phyloP scores from a whole-genome alignment of 805 yeast species.

The Wickerhamiella musiphila region DNA sequence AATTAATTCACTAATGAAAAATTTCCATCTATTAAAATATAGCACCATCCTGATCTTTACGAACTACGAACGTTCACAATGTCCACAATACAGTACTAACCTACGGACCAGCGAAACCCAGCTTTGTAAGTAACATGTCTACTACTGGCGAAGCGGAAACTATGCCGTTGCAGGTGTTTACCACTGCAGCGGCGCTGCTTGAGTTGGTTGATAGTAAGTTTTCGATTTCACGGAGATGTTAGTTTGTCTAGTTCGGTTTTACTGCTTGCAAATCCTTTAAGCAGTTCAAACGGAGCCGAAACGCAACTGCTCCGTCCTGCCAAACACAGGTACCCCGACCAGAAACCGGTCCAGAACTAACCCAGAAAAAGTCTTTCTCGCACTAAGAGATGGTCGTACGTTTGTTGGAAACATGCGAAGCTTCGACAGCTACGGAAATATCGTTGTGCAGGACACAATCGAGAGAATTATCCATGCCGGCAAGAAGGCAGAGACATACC shows the following conservation, averaged over 20 bases:
- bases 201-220: slow-evolving; percentile 25
- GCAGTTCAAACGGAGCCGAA: too few species aligned
- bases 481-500: slow-evolving; percentile 53
- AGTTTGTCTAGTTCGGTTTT: background rate
- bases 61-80: too few species aligned
- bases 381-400: slow-evolving; percentile 77
- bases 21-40: too few species aligned
- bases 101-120: too few species aligned
- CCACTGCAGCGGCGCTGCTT: slow-evolving; percentile 28
- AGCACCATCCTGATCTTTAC: too few species aligned
- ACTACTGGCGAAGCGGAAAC: too few species aligned
- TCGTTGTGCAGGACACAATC: slow-evolving; percentile 77
- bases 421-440: slow-evolving; percentile 82
- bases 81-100: too few species aligned
- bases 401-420: slow-evolving; percentile 82
- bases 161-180: slow-evolving; percentile 26
- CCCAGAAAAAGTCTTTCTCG: slow-evolving; percentile 48
- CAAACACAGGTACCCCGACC: too few species aligned
- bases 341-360: background rate
- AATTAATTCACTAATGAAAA: too few species aligned
- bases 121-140: too few species aligned
- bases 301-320: too few species aligned
- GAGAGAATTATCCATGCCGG: slow-evolving; percentile 47
- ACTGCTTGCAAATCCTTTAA: background rate
- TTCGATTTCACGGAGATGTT: background rate